These are phyloP conservation scores for Fusarium albosuccineum DNA, from an alignment of 2,329 filamentous ascomycete genomes.

Conservation along the genomic window DNA sequence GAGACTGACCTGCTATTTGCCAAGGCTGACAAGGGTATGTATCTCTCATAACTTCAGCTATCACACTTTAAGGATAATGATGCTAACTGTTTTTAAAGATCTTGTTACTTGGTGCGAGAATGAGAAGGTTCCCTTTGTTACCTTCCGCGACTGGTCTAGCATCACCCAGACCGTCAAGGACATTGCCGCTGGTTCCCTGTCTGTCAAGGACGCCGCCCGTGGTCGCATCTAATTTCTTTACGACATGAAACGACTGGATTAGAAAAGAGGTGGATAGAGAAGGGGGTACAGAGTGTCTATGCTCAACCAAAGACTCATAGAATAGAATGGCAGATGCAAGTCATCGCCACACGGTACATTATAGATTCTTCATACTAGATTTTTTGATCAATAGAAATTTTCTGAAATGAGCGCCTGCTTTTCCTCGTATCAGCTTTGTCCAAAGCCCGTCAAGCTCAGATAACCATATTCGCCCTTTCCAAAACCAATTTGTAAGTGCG, in stretches of 20 bases:
- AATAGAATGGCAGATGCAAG: slow-evolving; percentile 27
- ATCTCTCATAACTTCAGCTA: background rate
- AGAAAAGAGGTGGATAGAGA: background rate
- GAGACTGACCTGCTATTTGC: slow-evolving; percentile 96
- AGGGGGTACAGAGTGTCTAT: slow-evolving; percentile 7
- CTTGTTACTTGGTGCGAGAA: slow-evolving; percentile 88
- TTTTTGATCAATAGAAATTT: slow-evolving; percentile 20
- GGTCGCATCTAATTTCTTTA: slow-evolving; percentile 53
- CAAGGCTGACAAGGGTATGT: slow-evolving; percentile 85
- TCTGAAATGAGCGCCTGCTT: background rate
- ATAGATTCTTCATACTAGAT: slow-evolving; percentile 33
- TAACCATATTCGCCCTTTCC: background rate
- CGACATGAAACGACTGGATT: slow-evolving; percentile 10
- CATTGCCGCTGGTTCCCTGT: slow-evolving; percentile 79
- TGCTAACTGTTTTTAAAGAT: slow-evolving; percentile 64
- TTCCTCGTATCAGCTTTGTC: background rate
- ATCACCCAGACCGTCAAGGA: slow-evolving; percentile 83
- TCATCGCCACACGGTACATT: slow-evolving; percentile 12
- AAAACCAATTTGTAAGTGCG: background rate
- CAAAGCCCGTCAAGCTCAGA: background rate
- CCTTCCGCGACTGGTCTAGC: slow-evolving; percentile 85
- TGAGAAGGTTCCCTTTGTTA: slow-evolving; percentile 87
- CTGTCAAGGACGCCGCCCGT: slow-evolving; percentile 76
- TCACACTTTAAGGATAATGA: background rate
- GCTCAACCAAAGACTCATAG: slow-evolving; percentile 22